Base-by-base conservation (phyloP, 176 grass and related monocot species). In the Eleusine indica region DNA sequence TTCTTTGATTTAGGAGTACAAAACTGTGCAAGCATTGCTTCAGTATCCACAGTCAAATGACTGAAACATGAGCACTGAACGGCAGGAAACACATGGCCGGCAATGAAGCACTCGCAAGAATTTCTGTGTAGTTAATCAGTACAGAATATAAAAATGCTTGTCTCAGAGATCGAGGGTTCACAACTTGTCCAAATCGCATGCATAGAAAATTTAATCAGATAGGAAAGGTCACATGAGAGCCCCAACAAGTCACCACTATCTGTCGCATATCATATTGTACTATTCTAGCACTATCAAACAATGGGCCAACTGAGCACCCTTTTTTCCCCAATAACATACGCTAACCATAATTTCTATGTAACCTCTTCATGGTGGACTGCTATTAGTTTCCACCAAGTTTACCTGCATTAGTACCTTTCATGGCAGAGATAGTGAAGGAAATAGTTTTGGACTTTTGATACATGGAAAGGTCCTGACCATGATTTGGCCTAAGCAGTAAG, bases 371-470 rank as follows among this genome's bases (percentile, higher is more conserved):
- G 13, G 32, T 75, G 64, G 35, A 29, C 3, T 67, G 67, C 13
- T 82, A 30, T 32, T 82, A 85, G 12, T 81, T 78, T 82, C 66
- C 83, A 73, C 5, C 21, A 29, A 66, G 21, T 64, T 73, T 86
- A 72, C 73, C 30, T 82, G 28, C 72, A 77, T 64, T 54, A 77
- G 37, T 40, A 30, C 29, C 47, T 78, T 73, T 73, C 76, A 60
- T 58, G 10, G 58, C 9, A 61, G 28, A 66, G 1, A 49, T 17
- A 70, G 71, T 43, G 42, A 72, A 71, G 12, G 12, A 66, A 65
- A 44, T 49, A 76, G 19, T 65, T 54, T 57, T 57, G 46, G 4
- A 40, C 70, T 64, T 35, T 35, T 35, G 32, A 2, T 35, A 35
- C 32, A 35, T 29, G 53, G 43, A 66, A 77, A 72, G 21, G 22